Percentiles rank a stretch among this genome's conserved stretches.
These are phyloP conservation scores for Dipteronia dyeriana DNA, from an alignment of 345 rosid genomes.

Conservation along the genomic window DNA sequence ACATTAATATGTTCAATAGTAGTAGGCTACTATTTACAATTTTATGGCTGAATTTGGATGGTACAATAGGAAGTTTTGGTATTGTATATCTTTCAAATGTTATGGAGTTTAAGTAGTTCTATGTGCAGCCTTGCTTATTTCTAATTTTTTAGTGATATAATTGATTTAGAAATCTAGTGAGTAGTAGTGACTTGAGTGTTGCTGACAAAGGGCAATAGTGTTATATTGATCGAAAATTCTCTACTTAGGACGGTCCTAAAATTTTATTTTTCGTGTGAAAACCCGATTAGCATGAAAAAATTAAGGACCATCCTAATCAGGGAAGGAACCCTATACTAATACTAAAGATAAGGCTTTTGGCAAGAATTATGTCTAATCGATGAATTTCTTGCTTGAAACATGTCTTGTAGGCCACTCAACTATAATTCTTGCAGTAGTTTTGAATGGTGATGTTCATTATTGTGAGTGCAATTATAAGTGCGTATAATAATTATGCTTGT, in stretches of 20 bases:
- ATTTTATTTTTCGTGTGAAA: too few species aligned
- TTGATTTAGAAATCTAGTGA: neutral
- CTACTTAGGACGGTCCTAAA: too few species aligned
- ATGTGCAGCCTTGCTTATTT: neutral
- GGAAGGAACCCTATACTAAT: too few species aligned
- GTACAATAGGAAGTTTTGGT: slow-evolving; percentile 20
- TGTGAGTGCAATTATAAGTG: too few species aligned
- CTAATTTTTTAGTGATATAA: neutral
- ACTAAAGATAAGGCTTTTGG: too few species aligned
- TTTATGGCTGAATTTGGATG: slow-evolving; percentile 5
- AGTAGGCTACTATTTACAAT: slow-evolving; percentile 9
- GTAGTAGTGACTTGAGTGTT: neutral
- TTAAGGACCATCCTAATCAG: too few species aligned
- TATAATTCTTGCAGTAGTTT: neutral
- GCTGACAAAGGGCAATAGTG: neutral
- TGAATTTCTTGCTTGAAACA: neutral
- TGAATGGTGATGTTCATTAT: neutral
- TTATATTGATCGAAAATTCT: too few species aligned
- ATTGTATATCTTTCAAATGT: slow-evolving; percentile 18
- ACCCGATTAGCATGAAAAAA: too few species aligned
- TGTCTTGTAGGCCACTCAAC: neutral
- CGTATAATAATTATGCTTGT: neutral
- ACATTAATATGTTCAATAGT: slow-evolving; percentile 5
- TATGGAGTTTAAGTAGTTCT: slow-evolving; percentile 1
- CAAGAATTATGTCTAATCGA: neutral